These are phyloP conservation scores for Phytophthora melonis DNA, from an alignment of 352 stramenopile species.

Conservation along the genomic window DNA sequence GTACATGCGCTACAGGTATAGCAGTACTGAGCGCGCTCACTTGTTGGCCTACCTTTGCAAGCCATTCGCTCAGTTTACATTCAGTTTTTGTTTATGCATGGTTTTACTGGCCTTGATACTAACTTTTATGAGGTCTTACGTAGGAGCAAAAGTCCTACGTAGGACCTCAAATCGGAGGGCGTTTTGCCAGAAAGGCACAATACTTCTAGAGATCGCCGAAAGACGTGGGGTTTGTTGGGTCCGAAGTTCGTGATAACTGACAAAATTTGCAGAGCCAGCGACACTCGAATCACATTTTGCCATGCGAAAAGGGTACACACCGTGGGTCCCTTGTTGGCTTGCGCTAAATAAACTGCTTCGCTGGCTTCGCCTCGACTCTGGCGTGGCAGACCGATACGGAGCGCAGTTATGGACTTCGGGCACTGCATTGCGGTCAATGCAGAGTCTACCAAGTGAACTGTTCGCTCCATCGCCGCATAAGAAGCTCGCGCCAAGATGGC, in stretches of 20 bases:
- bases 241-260: slow-evolving; percentile 24
- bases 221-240: slow-evolving; percentile 4
- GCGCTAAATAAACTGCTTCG: slow-evolving; percentile 14
- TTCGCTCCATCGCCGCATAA: background rate
- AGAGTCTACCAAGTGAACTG: background rate
- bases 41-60: too few relatives aligned
- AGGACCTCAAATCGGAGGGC: too few relatives aligned
- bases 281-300: slow-evolving; percentile 30
- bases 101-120: too few relatives aligned
- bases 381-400: background rate
- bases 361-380: background rate
- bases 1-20: too few relatives aligned
- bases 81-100: too few relatives aligned
- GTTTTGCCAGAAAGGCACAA: too few relatives aligned
- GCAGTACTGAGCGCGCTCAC: too few relatives aligned
- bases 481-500: slow-evolving; percentile 8
- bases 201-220: slow-evolving; percentile 7
- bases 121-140: too few relatives aligned
- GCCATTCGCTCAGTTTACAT: too few relatives aligned
- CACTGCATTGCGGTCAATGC: background rate
- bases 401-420: background rate
- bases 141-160: too few relatives aligned
- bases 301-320: slow-evolving; percentile 12
- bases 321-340: background rate
- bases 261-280: slow-evolving; percentile 31